Evolutionary conservation across 371 early-diverging fungal genomes (phyloP), one percentile per base, ranked within the genome.

Genomic region (Blyttiomyces sp.): DNA sequence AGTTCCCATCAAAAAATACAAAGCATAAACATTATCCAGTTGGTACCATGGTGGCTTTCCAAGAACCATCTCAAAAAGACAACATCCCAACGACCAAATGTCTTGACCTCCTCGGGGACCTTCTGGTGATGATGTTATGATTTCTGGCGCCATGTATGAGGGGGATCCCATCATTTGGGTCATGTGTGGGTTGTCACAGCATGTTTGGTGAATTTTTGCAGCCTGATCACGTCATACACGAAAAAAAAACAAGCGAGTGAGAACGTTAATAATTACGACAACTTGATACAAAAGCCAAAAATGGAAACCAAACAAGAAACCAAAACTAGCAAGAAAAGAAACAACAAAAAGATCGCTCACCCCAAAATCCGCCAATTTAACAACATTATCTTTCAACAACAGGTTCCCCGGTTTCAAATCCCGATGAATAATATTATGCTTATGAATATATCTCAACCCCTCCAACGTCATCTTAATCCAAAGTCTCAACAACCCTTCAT

Each of bases 311-410:
- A n/a, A n/a, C n/a, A n/a, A n/a, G n/a, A n/a, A n/a, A n/a, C n/a
- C n/a, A n/a, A n/a, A n/a, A n/a, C n/a, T n/a, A n/a, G n/a, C n/a
- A n/a, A n/a, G n/a, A n/a, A n/a, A n/a, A n/a, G n/a, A n/a, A n/a
- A n/a, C n/a, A n/a, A n/a, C n/a, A n/a, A n/a, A n/a, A n/a, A n/a
- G n/a, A n/a, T n/a, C n/a, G n/a, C 39, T 39, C n/a, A 61, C 54
- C 11, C 88, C 87, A 73, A 86, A 85, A 63, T 88, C 88, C 39
- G 85, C 85, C 17, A 88, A 64, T 59, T 84, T 84, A 48, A 87
- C 55, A 49, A 54, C 59, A 46, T 63, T 60, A 45, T 72, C 72
- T 49, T 72, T 71, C 33, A 83, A 62, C 16, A 88, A 67, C 34
- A 86, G 80, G 61, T 86, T 84, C 64, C 54, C 62, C 11, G 62